Evolutionary conservation across 2,329 filamentous ascomycete species (phyloP).

Genomic region (Cryphonectria japonica): DNA sequence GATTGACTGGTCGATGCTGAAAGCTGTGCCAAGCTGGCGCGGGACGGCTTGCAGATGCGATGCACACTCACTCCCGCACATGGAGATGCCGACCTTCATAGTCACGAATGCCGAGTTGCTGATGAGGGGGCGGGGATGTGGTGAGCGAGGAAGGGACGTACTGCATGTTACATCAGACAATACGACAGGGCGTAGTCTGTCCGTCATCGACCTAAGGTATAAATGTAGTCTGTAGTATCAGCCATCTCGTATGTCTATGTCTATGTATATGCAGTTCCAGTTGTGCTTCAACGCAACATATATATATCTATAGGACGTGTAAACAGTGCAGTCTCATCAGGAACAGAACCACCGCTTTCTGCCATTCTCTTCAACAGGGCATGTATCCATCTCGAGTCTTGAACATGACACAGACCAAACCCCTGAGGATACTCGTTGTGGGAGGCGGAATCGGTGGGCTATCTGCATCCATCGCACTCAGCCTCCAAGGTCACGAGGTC

Average conservation of each 20-base stretch:
- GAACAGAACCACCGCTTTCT: too few relatives aligned
- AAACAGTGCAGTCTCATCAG: neutral
- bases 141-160: neutral
- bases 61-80: neutral
- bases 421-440: conserved; percentile 20
- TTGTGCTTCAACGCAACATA: neutral
- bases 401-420: conserved; percentile 8
- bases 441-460: conserved; percentile 27
- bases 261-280: too few relatives aligned
- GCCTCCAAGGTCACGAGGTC: conserved; percentile 24
- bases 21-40: neutral
- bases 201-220: neutral
- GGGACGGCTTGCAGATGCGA: neutral
- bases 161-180: neutral
- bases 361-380: neutral
- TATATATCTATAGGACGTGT: neutral
- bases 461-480: conserved; percentile 23
- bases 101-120: neutral
- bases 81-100: neutral
- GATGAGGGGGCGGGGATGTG: neutral
- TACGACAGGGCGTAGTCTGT: neutral
- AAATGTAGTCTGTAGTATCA: neutral
- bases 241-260: neutral
- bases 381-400: neutral
- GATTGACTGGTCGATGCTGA: too few relatives aligned